Percentiles rank a stretch among this genome's conserved stretches.
phyloP scores from a whole-genome alignment of 805 yeast genomes.

The Candida odintsovae region DNA sequence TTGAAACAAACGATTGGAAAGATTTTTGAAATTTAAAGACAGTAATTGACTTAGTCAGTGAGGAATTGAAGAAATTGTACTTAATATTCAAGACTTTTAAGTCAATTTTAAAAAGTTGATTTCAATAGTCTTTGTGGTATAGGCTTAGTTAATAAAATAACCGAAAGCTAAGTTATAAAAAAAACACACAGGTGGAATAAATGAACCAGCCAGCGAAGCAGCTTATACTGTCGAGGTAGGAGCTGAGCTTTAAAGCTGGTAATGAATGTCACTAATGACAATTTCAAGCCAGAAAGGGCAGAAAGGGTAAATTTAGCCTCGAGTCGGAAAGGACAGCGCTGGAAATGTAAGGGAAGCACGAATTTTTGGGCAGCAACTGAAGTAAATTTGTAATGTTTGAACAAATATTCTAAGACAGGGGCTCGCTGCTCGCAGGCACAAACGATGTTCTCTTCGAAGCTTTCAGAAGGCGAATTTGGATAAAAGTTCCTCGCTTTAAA shows the following conservation, averaged over 20 bases:
- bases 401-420: background rate
- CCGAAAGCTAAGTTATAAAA: background rate
- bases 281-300: background rate
- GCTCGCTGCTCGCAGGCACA: background rate
- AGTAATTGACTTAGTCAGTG: background rate
- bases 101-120: background rate
- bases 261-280: background rate
- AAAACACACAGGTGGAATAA: background rate
- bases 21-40: background rate
- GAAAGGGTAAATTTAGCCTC: background rate
- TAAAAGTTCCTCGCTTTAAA: background rate
- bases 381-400: background rate
- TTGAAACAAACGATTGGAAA: background rate
- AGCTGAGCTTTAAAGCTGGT: background rate
- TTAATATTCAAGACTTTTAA: too few relatives aligned
- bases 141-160: background rate
- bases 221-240: background rate
- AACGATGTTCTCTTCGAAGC: background rate
- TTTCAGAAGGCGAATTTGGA: background rate
- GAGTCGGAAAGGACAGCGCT: background rate
- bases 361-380: background rate
- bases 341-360: background rate
- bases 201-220: background rate
- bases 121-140: background rate
- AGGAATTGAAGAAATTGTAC: background rate